These are phyloP conservation scores for Colletotrichum sp. DNA, from an alignment of 2,329 filamentous ascomycete species.

Conservation along the genomic window DNA sequence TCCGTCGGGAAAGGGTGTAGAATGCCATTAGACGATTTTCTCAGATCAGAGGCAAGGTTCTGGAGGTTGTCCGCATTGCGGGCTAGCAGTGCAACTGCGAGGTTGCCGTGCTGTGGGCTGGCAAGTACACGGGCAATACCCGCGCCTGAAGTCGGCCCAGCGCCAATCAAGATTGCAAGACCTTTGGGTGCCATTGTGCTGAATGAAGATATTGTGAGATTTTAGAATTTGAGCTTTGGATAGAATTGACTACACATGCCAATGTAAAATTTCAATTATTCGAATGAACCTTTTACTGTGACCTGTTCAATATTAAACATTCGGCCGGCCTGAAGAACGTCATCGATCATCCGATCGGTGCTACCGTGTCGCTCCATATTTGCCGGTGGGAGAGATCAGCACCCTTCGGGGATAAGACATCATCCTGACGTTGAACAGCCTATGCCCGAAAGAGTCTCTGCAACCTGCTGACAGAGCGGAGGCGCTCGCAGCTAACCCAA, in stretches of 20 bases:
- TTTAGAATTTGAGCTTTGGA: not conserved
- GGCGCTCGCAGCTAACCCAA: not conserved
- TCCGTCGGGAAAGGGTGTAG: conserved; percentile 58
- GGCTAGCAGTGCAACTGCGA: conserved; percentile 59
- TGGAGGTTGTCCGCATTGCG: conserved; percentile 50
- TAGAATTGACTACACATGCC: not conserved
- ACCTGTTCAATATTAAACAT: not conserved
- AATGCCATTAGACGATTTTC: conserved; percentile 44
- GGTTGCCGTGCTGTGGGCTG: conserved; percentile 53
- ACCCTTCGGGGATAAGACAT: not conserved
- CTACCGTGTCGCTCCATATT: not conserved
- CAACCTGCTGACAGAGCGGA: not conserved
- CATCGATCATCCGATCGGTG: conserved; percentile 8
- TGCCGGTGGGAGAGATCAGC: not conserved
- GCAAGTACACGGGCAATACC: conserved; percentile 63
- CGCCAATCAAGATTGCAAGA: conserved; percentile 56
- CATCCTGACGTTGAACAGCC: not conserved
- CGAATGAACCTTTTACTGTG: not conserved
- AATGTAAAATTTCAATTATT: too few species aligned
- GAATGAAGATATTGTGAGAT: not conserved
- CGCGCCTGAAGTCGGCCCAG: conserved; percentile 54
- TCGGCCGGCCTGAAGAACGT: not conserved
- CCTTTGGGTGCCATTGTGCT: conserved; percentile 48
- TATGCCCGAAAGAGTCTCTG: not conserved
- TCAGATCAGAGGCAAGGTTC: conserved; percentile 45